A percentile compares a stretch with the other conserved stretches of the same genome.
Evolutionary conservation across 1,284 basidiomycete genomes (phyloP).

Genomic region (Ceratobasidium sp.): DNA sequence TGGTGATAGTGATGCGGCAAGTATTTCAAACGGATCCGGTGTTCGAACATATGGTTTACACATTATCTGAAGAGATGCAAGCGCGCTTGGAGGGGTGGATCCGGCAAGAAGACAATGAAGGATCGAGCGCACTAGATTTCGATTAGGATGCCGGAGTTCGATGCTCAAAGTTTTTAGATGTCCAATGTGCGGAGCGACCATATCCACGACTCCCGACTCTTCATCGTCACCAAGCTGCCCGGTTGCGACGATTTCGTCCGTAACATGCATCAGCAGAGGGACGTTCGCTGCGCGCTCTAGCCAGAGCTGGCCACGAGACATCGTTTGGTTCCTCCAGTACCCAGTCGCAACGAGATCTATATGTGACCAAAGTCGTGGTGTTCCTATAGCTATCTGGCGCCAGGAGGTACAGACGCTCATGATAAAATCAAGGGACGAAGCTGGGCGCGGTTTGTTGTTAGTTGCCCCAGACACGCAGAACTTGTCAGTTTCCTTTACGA

Average conservation of each 20-base stretch:
- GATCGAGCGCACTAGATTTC: neutral
- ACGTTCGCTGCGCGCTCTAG: neutral
- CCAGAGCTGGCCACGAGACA: neutral
- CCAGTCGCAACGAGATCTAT: conserved; percentile 10
- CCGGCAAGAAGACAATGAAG: neutral
- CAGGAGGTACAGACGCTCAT: conserved; percentile 3
- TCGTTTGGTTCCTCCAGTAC: neutral
- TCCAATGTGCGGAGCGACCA: neutral
- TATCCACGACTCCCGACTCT: neutral
- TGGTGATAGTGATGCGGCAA: neutral
- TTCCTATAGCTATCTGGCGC: conserved; percentile 1
- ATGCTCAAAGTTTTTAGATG: neutral
- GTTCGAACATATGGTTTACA: neutral
- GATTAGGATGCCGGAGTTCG: neutral
- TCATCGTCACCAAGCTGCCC: neutral
- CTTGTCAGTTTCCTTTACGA: neutral
- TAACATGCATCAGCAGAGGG: neutral
- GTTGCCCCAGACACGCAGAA: neutral
- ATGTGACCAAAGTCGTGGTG: conserved; percentile 12
- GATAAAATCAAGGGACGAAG: neutral
- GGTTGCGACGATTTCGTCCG: neutral
- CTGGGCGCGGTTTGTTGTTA: neutral
- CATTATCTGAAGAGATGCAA: neutral
- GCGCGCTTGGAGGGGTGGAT: neutral
- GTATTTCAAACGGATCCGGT: neutral